Percentiles rank a stretch among this genome's conserved stretches.
Conservation (phyloP, 768 basidiomycete genomes). For the Clitopilus passeckerianus region DNA sequence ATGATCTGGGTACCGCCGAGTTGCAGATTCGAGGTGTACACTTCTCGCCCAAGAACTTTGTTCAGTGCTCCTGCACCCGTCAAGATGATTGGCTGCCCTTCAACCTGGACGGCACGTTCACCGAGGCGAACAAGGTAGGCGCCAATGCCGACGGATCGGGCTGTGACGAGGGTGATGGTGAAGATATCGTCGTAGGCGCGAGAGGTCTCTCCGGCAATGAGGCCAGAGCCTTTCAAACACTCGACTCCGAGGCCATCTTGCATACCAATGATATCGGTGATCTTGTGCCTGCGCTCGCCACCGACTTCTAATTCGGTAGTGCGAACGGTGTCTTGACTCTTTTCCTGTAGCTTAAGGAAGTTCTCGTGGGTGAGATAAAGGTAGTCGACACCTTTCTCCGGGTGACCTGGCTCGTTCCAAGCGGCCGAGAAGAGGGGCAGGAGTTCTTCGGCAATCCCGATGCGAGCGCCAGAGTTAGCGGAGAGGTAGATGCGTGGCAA, state of each 20-base stretch:
- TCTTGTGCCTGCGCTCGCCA: constrained; percentile 88
- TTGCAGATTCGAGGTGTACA: constrained; percentile 97
- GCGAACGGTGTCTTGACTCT: constrained; percentile 71
- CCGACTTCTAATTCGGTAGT: constrained; percentile 81
- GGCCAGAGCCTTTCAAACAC: constrained; percentile 90
- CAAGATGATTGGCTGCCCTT: constrained; percentile 98
- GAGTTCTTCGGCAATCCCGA: constrained; percentile 92
- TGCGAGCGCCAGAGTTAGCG: constrained; percentile 97
- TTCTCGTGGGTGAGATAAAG: constrained; percentile 94
- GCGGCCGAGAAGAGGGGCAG: constrained; percentile 85
- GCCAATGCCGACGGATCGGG: constrained; percentile 98
- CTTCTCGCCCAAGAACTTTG: constrained; percentile 98
- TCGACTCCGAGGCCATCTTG: constrained; percentile 98
- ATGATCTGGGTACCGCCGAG: constrained; percentile 99
- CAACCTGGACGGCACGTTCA: constrained; percentile 96
- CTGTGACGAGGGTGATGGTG: constrained; percentile 98
- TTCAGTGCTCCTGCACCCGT: constrained; percentile 96
- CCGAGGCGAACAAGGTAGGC: constrained; percentile 98
- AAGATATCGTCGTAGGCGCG: constrained; percentile 99
- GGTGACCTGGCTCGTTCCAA: constrained; percentile 77
- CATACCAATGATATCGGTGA: constrained; percentile 95
- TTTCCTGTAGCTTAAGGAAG: constrained; percentile 84
- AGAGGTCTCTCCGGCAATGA: constrained; percentile 98
- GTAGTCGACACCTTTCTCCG: constrained; percentile 95
- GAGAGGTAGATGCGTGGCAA: constrained; percentile 96